Percentiles rank a stretch among this genome's conserved stretches.
phyloP scores from a whole-genome alignment of 768 basidiomycete genomes.

The Suillus subluteus region DNA sequence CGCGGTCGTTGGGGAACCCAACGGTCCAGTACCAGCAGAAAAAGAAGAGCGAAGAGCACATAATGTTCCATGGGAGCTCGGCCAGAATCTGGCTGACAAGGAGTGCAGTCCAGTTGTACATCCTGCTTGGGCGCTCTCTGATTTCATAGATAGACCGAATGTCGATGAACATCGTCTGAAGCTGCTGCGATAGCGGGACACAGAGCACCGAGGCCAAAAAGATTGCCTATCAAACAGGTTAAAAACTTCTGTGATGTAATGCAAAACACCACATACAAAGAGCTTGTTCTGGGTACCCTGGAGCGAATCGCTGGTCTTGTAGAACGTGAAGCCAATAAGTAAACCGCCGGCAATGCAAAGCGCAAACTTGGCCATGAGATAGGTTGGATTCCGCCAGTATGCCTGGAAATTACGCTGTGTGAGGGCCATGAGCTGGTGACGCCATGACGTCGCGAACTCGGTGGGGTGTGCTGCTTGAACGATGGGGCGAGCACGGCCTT shows the following conservation, averaged over 20 bases:
- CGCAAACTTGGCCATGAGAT: slow-evolving; percentile 60
- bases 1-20: slow-evolving; percentile 55
- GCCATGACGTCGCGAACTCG: slow-evolving; percentile 59
- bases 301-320: slow-evolving; percentile 52
- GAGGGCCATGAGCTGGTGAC: slow-evolving; percentile 48
- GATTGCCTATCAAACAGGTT: slow-evolving; percentile 42
- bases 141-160: slow-evolving; percentile 65
- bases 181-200: slow-evolving; percentile 62
- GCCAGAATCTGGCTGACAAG: slow-evolving; percentile 56
- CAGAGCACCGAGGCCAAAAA: slow-evolving; percentile 57
- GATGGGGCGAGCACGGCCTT: slow-evolving; percentile 47
- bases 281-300: slow-evolving; percentile 69
- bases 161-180: slow-evolving; percentile 61
- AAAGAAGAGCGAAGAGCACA: slow-evolving; percentile 61
- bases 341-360: slow-evolving; percentile 58
- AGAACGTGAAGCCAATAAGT: slow-evolving; percentile 68
- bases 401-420: slow-evolving; percentile 47
- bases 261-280: slow-evolving; percentile 46
- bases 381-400: slow-evolving; percentile 62
- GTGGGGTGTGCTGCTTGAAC: slow-evolving; percentile 41
- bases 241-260: neutral
- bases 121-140: slow-evolving; percentile 64
- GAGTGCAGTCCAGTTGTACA: slow-evolving; percentile 68
- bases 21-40: slow-evolving; percentile 75
- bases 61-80: slow-evolving; percentile 65